Evolutionary conservation across 208 protist species (phyloP).

Genomic region (Acanthamoeba royreba): DNA sequence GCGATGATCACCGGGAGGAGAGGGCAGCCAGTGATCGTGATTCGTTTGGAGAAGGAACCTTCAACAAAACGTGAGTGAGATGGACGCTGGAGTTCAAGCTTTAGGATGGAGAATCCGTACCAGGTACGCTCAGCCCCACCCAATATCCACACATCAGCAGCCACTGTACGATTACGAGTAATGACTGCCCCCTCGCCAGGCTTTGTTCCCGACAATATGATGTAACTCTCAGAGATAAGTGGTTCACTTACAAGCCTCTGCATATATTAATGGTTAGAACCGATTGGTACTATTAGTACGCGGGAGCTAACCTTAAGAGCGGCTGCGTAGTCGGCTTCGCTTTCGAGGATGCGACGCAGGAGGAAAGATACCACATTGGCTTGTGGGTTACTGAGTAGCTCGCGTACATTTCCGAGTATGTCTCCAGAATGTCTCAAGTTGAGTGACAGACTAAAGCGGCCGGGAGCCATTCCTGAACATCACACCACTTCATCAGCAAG

Average conservation of each 20-base stretch:
- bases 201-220: neutral
- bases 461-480: neutral
- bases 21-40: conserved; percentile 24
- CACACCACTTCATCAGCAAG: neutral
- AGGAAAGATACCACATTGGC: conserved; percentile 21
- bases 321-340: neutral
- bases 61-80: neutral
- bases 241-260: neutral
- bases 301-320: conserved; percentile 4
- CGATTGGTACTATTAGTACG: too few relatives aligned
- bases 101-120: too few relatives aligned
- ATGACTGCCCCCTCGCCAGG: neutral
- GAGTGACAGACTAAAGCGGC: neutral
- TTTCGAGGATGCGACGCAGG: neutral
- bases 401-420: neutral
- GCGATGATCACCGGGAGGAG: neutral
- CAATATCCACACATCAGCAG: neutral
- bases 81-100: neutral
- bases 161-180: neutral
- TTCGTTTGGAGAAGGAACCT: conserved; percentile 28
- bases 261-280: too few relatives aligned
- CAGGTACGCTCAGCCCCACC: neutral
- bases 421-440: conserved; percentile 6
- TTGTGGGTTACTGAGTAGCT: neutral
- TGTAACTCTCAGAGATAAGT: conserved; percentile 5